These are phyloP conservation scores for Fusarium albosuccineum DNA, from an alignment of 2,329 filamentous ascomycete genomes.

Conservation along the genomic window DNA sequence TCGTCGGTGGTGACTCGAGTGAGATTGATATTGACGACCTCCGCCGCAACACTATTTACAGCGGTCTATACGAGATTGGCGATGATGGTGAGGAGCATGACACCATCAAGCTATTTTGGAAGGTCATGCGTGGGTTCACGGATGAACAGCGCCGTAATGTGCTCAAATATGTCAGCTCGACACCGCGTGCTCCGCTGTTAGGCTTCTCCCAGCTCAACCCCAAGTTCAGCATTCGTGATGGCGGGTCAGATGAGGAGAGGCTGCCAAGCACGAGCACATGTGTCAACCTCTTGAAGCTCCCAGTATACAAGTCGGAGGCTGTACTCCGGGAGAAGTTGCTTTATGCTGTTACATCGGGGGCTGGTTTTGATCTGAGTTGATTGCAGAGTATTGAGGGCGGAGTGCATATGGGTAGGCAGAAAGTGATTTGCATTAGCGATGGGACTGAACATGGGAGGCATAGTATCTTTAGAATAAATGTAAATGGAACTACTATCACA, in stretches of 20 bases:
- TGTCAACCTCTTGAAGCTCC: constrained; percentile 93
- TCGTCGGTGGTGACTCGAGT: constrained; percentile 88
- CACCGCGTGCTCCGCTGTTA: constrained; percentile 87
- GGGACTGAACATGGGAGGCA: constrained; percentile 10
- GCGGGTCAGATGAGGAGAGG: constrained; percentile 70
- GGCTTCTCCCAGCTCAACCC: constrained; percentile 91
- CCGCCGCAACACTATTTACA: constrained; percentile 85
- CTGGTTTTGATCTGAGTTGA: constrained; percentile 87
- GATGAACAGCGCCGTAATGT: constrained; percentile 87
- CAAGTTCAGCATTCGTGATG: constrained; percentile 89
- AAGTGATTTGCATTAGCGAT: constrained; percentile 37
- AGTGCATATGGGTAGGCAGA: constrained; percentile 7
- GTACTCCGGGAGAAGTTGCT: constrained; percentile 83
- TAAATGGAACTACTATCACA: neutral
- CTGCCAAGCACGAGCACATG: constrained; percentile 96
- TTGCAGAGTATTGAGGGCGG: neutral
- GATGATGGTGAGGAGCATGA: constrained; percentile 89
- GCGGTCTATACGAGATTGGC: constrained; percentile 89
- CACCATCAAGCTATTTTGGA: constrained; percentile 90
- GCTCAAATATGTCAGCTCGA: constrained; percentile 95
- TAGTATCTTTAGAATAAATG: neutral
- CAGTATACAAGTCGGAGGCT: constrained; percentile 77
- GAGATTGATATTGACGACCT: constrained; percentile 91
- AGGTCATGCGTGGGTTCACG: constrained; percentile 81
- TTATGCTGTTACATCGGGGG: constrained; percentile 89